These are phyloP conservation scores for Lentinula sp. DNA, from an alignment of 768 basidiomycete genomes.

Conservation along the genomic window DNA sequence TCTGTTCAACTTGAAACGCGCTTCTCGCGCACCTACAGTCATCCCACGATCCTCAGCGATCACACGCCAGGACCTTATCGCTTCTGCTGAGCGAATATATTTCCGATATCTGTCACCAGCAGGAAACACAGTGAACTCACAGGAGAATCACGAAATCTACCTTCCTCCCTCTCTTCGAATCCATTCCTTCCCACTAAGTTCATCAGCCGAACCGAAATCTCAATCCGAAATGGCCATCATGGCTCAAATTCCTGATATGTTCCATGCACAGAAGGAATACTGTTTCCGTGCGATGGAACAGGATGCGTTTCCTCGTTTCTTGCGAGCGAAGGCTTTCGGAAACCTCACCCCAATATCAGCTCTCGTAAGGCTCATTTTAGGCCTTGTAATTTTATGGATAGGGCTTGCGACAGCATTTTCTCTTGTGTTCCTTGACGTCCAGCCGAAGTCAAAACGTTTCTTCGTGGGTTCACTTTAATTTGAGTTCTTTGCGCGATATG, in stretches of 20 bases:
- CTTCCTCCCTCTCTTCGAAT: slow-evolving; percentile 91
- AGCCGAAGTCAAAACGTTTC: slow-evolving; percentile 87
- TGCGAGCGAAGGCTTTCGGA: slow-evolving; percentile 96
- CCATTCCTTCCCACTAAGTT: slow-evolving; percentile 82
- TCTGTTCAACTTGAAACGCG: slow-evolving; percentile 69
- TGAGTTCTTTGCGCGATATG: background rate
- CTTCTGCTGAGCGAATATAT: slow-evolving; percentile 94
- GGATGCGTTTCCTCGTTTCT: slow-evolving; percentile 89
- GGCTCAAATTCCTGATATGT: slow-evolving; percentile 94
- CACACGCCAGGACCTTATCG: slow-evolving; percentile 82
- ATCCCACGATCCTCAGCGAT: slow-evolving; percentile 91
- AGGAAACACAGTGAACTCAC: slow-evolving; percentile 66
- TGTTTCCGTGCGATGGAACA: slow-evolving; percentile 96
- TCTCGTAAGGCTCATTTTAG: slow-evolving; percentile 78
- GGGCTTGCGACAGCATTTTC: slow-evolving; percentile 88
- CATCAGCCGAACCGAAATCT: slow-evolving; percentile 63
- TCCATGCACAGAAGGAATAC: slow-evolving; percentile 96
- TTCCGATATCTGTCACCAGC: slow-evolving; percentile 87
- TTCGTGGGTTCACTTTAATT: slow-evolving; percentile 63
- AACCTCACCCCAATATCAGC: slow-evolving; percentile 92
- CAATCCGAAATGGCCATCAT: slow-evolving; percentile 65
- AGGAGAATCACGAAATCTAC: slow-evolving; percentile 96
- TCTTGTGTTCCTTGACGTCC: slow-evolving; percentile 88
- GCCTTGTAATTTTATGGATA: slow-evolving; percentile 89
- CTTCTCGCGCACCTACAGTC: slow-evolving; percentile 87